Percentiles rank a stretch among this genome's conserved stretches.
Conservation (phyloP, 139 green algal species). For the Chlamydomonas applanata region DNA sequence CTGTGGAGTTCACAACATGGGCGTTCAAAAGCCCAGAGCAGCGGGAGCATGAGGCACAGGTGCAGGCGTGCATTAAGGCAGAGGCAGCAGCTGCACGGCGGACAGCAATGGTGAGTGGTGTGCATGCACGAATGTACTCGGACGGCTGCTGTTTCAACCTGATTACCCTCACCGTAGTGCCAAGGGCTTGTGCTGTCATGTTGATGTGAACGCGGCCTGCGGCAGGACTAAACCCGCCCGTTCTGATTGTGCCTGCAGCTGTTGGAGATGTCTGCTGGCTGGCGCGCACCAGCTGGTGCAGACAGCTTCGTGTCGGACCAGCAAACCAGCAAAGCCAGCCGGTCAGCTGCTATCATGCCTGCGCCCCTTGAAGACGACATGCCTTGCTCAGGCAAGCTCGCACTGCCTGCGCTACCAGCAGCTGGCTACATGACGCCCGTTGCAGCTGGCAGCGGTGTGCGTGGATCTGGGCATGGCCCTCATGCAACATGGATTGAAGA, state of each 20-base stretch:
- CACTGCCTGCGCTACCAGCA: neutral
- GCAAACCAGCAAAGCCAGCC: neutral
- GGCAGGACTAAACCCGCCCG: neutral
- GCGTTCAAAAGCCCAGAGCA: conserved; percentile 32
- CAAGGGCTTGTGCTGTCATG: too few species aligned
- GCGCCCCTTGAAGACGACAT: conserved; percentile 1
- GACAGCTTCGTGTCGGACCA: neutral
- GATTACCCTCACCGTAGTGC: neutral
- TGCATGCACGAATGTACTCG: neutral
- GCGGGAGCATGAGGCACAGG: neutral
- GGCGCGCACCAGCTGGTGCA: too few species aligned
- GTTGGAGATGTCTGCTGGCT: too few species aligned
- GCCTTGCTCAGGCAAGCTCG: neutral
- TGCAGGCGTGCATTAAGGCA: conserved; percentile 16
- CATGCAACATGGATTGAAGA: neutral
- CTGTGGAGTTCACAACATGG: conserved; percentile 50
- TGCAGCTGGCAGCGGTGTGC: neutral
- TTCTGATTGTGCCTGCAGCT: too few species aligned
- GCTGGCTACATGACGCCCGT: neutral
- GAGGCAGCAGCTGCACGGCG: neutral
- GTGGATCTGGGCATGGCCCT: neutral
- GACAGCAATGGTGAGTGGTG: neutral
- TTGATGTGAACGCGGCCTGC: too few species aligned
- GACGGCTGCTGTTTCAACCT: neutral
- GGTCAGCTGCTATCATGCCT: neutral